Evolutionary conservation across 192 early-diverging fungal genomes (phyloP).

Genomic region (Coemansia interrupta): DNA sequence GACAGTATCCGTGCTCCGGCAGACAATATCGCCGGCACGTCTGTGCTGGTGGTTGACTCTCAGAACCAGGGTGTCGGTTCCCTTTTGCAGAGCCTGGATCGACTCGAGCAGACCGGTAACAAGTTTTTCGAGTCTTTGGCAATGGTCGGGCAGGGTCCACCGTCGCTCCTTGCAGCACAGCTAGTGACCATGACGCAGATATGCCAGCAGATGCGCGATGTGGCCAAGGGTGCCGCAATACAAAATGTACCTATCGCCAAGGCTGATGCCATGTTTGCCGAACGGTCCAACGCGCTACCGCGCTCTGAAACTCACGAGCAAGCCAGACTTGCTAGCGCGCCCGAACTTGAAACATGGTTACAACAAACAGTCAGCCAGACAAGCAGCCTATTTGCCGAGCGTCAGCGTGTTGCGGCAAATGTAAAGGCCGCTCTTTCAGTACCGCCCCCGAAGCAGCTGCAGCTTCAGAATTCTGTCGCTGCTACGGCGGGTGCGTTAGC

Average conservation of each 20-base stretch:
- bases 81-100: conserved; percentile 35
- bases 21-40: background rate
- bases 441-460: conserved; percentile 23
- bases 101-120: conserved; percentile 32
- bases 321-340: background rate
- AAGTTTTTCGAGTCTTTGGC: conserved; percentile 47
- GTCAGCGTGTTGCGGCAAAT: conserved; percentile 40
- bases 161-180: conserved; percentile 49
- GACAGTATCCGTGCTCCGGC: background rate
- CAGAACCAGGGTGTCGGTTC: conserved; percentile 24
- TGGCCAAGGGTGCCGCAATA: conserved; percentile 15
- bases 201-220: conserved; percentile 43
- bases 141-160: conserved; percentile 48
- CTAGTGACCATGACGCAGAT: conserved; percentile 44
- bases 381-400: conserved; percentile 38
- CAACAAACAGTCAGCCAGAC: conserved; percentile 29
- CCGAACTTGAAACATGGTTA: conserved; percentile 27
- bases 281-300: conserved; percentile 9
- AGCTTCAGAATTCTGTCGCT: conserved; percentile 3
- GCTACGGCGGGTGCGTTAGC: background rate
- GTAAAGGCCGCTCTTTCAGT: conserved; percentile 40
- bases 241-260: conserved; percentile 29
- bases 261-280: conserved; percentile 11
- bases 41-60: conserved; percentile 10
- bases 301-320: conserved; percentile 10